Evolutionary conservation across 169 alveolate species (phyloP).

Genomic region (Plasmodium reichenowi): DNA sequence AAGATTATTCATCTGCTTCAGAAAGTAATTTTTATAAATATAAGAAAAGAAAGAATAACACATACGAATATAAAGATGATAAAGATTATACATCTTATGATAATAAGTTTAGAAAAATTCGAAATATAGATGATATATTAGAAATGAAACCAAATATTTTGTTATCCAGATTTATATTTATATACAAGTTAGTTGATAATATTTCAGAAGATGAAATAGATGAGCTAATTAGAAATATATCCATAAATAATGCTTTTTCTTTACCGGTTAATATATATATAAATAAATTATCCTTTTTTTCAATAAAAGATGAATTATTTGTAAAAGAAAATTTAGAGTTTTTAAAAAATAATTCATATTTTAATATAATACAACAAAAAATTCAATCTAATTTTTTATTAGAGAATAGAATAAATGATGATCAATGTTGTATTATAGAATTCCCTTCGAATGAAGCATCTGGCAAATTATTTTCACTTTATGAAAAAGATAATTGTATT

Average conservation of each 20-base stretch:
- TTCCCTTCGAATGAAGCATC: conserved; percentile 69
- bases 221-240: conserved; percentile 78
- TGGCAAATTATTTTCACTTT: conserved; percentile 73
- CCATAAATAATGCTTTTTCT: conserved; percentile 82
- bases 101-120: conserved; percentile 5
- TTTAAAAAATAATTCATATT: conserved; percentile 69
- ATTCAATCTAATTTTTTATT: conserved; percentile 8
- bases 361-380: conserved; percentile 47
- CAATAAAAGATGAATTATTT: conserved; percentile 51
- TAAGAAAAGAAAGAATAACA: conserved; percentile 11
- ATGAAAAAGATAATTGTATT: conserved; percentile 67
- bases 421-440: conserved; percentile 64
- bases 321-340: conserved; percentile 54
- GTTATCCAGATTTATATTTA: conserved; percentile 61
- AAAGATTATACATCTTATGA: not conserved
- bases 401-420: conserved; percentile 40
- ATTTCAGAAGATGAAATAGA: conserved; percentile 84
- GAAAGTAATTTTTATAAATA: conserved; percentile 12
- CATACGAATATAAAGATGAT: conserved; percentile 6
- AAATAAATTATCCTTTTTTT: conserved; percentile 60
- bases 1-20: conserved; percentile 44
- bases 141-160: conserved; percentile 55
- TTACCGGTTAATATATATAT: conserved; percentile 77
- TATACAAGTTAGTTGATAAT: conserved; percentile 31
- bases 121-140: conserved; percentile 21